Base-by-base conservation (phyloP, 371 early-diverging fungal genomes). In the Lichtheimia ramosa region DNA sequence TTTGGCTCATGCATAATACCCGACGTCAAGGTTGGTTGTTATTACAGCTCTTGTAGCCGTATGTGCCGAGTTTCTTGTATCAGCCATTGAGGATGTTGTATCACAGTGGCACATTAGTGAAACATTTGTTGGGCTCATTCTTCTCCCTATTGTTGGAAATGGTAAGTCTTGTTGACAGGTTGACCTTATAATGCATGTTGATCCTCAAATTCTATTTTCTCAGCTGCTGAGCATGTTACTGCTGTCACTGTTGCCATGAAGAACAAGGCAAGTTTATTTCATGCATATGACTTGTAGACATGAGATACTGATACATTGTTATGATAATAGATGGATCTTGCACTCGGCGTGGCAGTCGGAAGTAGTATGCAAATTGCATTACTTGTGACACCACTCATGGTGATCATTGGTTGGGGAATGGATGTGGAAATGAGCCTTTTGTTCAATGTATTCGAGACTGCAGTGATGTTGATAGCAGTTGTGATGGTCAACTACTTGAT, bases 351-450 rank as follows among this genome's bases (percentile, higher is more conserved):
- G 18, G 94, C 96, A 15, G 77, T 95, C 12, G 96, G 95, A 2
- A 91, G 92, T n/a, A 88, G 88, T 49, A 90, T 94, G 85, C 95
- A 96, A 70, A 94, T 96, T 55, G 91, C 94, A 1, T 79, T 96
- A 16, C 78, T 95, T 25, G 94, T 94, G 3, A 90, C 92, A 15
- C 97, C 96, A 4, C 62, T 95, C 39, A 77, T 92, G 67, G 94
- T 95, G 50, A 80, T 96, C 43, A 73, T 92, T 18, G 95, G 96
- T 0, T 96, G 97, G 96, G 83, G 87, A 54, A 87, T 94, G 59
- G 63, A 75, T 55, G 77, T 86, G 50, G 84, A 84, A 0, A 84
- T 95, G 85, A 88, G 87, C 16, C 72, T 96, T 25, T 84, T 79
- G 64, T 96, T 96, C 57, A 82, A 86, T 50, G 79, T 85, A 2